Evolutionary conservation across 2,329 filamentous ascomycete genomes (phyloP), one percentile per base, ranked within the genome.

Genomic region (Xylaria arbuscula): DNA sequence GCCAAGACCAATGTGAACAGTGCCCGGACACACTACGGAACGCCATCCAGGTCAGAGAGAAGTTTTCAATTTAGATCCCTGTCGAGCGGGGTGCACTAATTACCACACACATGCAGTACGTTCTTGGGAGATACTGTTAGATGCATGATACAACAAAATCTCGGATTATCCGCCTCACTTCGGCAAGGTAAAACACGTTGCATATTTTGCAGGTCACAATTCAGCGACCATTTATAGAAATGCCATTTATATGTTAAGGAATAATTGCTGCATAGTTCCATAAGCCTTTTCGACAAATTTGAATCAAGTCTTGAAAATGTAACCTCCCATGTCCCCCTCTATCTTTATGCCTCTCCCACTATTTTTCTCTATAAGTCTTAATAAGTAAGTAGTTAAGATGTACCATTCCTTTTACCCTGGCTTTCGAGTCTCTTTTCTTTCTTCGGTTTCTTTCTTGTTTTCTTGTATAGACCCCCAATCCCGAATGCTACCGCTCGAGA

Each of bases 61-160:
- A 50, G 24, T 48, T 51, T 50, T 67, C 65, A 67, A 63, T 67
- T 60, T 38, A 62, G 22, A 68, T 40, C 60, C 63, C 61, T 67
- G 64, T 42, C 55, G 7, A 47, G 55, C 55, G 22, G 24, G 55
- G 55, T 40, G 10, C 53, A 15, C 34, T 10, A 48, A 19, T 53
- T 28, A 28, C 28, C 28, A 5, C 28, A n/a, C n/a, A n/a, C n/a
- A n/a, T n/a, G n/a, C 5, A 28, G 28, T 28, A 28, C 28, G 28
- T 28, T 28, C 28, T 28, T 28, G 28, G 28, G 28, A 28, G 28
- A 28, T 28, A 28, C 28, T 28, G 28, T 28, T 28, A 28, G 28
- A 28, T 28, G 28, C 28, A 28, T 3, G 28, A 28, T 28, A 28
- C 28, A 28, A 28, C 28, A 3, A 28, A 28, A 3, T 28, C 28